Evolutionary conservation across 257 asterid species (phyloP), one percentile per base, ranked within the genome.

Genomic region (Coffea canephora): DNA sequence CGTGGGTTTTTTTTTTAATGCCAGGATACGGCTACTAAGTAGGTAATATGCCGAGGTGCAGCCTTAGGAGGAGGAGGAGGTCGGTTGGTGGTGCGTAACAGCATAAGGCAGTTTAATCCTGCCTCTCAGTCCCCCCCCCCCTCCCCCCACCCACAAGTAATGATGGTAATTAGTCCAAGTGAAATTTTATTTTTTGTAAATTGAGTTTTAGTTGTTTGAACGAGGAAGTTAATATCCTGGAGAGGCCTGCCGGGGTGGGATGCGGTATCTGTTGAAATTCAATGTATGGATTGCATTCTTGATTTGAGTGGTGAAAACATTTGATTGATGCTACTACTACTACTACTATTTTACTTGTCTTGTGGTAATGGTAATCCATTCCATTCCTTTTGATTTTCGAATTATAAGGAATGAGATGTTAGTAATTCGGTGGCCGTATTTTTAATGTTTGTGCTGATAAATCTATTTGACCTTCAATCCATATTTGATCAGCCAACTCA

Each of bases 21-120:
- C 46, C 92, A 91, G 98, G 98, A 36, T 94, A 90, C 6, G 98
- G 97, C 67, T 92, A 92, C 90, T 94, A 80, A 82, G 85, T 70
- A 19, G 76, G 71, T 73, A 75, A 62, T 31, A 31, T n/a, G n/a
- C 55, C 10, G 78, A 62, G 54, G 34, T 61, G 34, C 68, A 15
- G 59, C 23, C 41, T 69, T 46, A 65, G 71, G 73, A 74, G 65
- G 13, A 31, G 34, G 34, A 31, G 34, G 34, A 31, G 34, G 34
- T 31, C 1, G 34, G 52, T 67, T 46, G 61, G 68, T 52, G 83
- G n/a, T 36, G 62, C 83, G 76, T 27, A 27, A 27, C 27, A 27
- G 27, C 27, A 27, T 16, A 16, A 66, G 41, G 71, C 34, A 75
- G 74, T 69, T 27, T 11, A 55, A 55, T 36, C 46, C 7, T 14